A percentile compares a stretch with the other conserved stretches of the same genome.
phyloP scores from a whole-genome alignment of 78 protist genomes.

The Dictyostelium discoideum region DNA sequence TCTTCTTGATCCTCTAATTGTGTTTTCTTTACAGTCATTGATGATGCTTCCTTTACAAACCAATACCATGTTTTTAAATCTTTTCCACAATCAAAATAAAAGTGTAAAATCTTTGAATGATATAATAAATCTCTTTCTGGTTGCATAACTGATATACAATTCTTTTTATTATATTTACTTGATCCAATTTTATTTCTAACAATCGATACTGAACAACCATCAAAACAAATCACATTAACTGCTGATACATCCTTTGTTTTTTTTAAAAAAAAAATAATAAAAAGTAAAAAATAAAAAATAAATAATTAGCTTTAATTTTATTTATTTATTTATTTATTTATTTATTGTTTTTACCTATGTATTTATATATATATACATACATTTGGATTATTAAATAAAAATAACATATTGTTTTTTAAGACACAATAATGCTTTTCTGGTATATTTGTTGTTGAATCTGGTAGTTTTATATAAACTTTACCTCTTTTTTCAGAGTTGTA shows the following conservation, averaged over 20 bases:
- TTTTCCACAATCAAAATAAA: slow-evolving; percentile 62
- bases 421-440: slow-evolving; percentile 63
- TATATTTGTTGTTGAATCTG: slow-evolving; percentile 27
- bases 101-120: slow-evolving; percentile 57
- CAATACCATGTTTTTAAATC: slow-evolving; percentile 75
- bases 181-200: slow-evolving; percentile 67
- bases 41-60: slow-evolving; percentile 39
- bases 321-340: not conserved
- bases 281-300: not conserved
- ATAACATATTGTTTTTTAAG: slow-evolving; percentile 49
- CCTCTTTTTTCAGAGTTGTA: slow-evolving; percentile 48
- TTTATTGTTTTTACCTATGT: not conserved
- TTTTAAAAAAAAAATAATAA: not conserved
- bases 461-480: slow-evolving; percentile 23
- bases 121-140: slow-evolving; percentile 41
- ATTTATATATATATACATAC: slow-evolving; percentile 28
- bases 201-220: slow-evolving; percentile 46
- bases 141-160: slow-evolving; percentile 35
- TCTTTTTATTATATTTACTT: slow-evolving; percentile 63
- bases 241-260: slow-evolving; percentile 57
- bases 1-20: slow-evolving; percentile 12
- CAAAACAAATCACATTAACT: slow-evolving; percentile 50
- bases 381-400: slow-evolving; percentile 30
- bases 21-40: slow-evolving; percentile 34
- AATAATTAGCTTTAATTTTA: not conserved